Evolutionary conservation across 129 eudicot species (phyloP), one percentile per base, ranked within the genome.

Genomic region (Flaveria sonorensis): DNA sequence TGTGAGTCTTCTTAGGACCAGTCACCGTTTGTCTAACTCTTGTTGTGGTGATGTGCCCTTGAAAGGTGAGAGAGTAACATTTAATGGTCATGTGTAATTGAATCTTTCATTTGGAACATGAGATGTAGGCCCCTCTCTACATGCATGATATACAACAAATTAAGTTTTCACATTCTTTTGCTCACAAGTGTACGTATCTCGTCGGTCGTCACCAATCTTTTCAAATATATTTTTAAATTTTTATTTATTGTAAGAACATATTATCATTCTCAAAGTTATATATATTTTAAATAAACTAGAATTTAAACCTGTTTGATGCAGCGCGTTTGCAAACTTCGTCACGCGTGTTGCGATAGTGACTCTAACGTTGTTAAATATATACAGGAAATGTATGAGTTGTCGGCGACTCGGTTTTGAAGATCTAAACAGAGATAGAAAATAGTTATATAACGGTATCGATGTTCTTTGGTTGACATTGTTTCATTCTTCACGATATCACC

Each of bases 11-110:
- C 9, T 13, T 67, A 81, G 61, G 81, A 65, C 40, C 62, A 76
- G 74, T 70, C 66, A 76, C 72, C 45, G 64, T 51, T 62, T 70
- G 81, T 76, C 77, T 70, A 51, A 42, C 71, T 50, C 80, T 28
- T 80, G 18, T 68, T 70, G 55, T 70, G 45, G 56, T 79, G 67
- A 79, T 72, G 72, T 71, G 56, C 21, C 64, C 51, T 47, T 46
- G 53, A 36, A 30, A 78, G 62, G 60, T 69, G 24, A 43, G 76
- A 23, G 66, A 32, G 45, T 60, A 52, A 1, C 42, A 39, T 71
- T 72, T 72, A 72, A 36, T 62, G 77, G 72, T 72, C 83, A 63
- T 79, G 83, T 79, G 73, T 72, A 39, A 57, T 48, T 71, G 36
- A 64, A 62, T 39, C 63, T 50, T 71, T 50, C 67, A 51, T 72